A percentile compares a stretch with the other conserved stretches of the same genome.
Evolutionary conservation across 768 basidiomycete species (phyloP).

Genomic region (Lactarius tabidus): DNA sequence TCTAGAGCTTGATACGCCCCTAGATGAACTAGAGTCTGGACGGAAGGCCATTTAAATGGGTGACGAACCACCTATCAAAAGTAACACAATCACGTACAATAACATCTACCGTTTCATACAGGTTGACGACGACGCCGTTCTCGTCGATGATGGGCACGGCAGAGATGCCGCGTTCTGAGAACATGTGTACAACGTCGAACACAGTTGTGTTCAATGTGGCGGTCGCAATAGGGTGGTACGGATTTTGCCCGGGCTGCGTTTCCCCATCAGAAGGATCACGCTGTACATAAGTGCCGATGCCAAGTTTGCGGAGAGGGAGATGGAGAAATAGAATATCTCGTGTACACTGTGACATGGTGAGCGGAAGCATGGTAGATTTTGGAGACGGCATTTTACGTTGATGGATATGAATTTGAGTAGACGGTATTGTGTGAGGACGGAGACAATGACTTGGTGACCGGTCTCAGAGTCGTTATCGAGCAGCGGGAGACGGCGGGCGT

Average conservation of each 20-base stretch:
- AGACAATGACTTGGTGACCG: constrained; percentile 92
- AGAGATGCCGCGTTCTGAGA: constrained; percentile 90
- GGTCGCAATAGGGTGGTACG: constrained; percentile 87
- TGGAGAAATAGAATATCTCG: constrained; percentile 81
- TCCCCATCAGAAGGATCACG: constrained; percentile 45
- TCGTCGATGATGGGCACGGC: constrained; percentile 96
- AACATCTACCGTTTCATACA: constrained; percentile 99
- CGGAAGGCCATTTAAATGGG: background rate
- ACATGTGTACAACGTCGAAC: constrained; percentile 98
- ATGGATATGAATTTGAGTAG: constrained; percentile 98
- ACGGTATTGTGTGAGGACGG: constrained; percentile 94
- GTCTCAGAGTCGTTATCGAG: constrained; percentile 93
- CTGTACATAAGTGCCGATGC: constrained; percentile 87
- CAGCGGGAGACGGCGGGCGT: constrained; percentile 89
- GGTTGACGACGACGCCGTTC: constrained; percentile 87
- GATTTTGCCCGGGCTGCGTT: constrained; percentile 53
- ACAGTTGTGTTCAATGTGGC: constrained; percentile 89
- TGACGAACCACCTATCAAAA: background rate
- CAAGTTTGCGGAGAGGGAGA: constrained; percentile 74
- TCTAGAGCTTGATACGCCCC: constrained; percentile 97
- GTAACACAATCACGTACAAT: constrained; percentile 58
- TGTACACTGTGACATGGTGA: constrained; percentile 56
- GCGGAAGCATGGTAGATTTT: constrained; percentile 3
- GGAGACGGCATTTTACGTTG: constrained; percentile 58
- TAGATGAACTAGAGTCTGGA: constrained; percentile 86